Base-by-base conservation (phyloP, 768 basidiomycete genomes). In the Boletus rufocinnamomeus region DNA sequence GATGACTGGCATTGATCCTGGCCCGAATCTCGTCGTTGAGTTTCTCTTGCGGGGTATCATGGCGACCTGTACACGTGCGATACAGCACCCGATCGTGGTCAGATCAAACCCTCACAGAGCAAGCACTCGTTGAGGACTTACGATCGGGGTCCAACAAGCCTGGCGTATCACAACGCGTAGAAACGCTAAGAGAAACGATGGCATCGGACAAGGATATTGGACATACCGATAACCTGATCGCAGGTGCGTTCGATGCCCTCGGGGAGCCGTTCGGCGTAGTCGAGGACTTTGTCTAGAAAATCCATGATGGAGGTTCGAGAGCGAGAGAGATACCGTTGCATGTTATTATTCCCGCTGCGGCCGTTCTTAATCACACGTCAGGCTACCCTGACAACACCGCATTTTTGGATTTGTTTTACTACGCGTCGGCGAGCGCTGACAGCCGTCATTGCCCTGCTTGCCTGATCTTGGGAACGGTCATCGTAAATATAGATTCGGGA, bases 1-100 rank as follows among this genome's bases (percentile, higher is more conserved):
- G 84, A 76, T 99, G 97, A 14, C 78, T 74, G 0, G 82, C 81
- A 55, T 86, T 85, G 68, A 98, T 97, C 69, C 84, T 79, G 2
- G 83, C 82, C 25, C 94, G 80, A 62, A 91, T 77, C 63, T 82
- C 76, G 69, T 97, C 95, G 59, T 84, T 77, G 11, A 74, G 78
- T 60, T 83, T 85, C 72, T 93, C 95, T 56, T 87, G 77, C 0
- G 87, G 85, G 50, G 84, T 83, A 65, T 94, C 89, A 68, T 94
- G 93, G 38, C 91, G 85, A 50, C 84, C 73, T 80, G 57, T 9
- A 34, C 6, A 50, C 4, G 17, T 14, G 25, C 40, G 37, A 3
- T 14, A 14, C 30, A 50, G 19, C 35, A 48, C 2, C 21, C 14
- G 16, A 62, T 46, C 11, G 38, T 41, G 4, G 23, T 59, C 54